Evolutionary conservation across 768 basidiomycete species (phyloP).

Genomic region (Xerocomus brunneocitrinus): DNA sequence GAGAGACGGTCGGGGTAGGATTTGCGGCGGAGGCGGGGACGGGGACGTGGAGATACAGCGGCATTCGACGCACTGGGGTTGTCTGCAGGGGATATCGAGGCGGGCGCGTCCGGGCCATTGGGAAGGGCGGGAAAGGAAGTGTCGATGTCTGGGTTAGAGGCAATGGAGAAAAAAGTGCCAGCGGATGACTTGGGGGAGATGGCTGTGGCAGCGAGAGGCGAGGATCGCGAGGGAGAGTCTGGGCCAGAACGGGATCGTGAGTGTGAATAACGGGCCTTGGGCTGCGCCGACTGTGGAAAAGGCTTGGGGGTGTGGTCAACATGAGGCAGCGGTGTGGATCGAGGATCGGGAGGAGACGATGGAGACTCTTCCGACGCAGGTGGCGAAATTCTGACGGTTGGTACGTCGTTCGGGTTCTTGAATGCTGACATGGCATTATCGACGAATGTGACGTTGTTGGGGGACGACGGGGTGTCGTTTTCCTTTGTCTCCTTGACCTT

Average conservation of each 20-base stretch:
- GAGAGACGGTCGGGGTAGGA: constrained; percentile 26
- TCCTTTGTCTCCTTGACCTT: constrained; percentile 14
- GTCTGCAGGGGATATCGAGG: not conserved
- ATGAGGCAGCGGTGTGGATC: constrained; percentile 5
- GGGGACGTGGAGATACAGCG: not conserved
- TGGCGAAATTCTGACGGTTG: constrained; percentile 15
- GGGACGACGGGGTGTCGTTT: not conserved
- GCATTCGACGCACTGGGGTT: not conserved
- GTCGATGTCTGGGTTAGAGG: constrained; percentile 18
- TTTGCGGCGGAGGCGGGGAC: constrained; percentile 11
- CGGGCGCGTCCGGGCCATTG: not conserved
- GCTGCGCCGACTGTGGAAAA: constrained; percentile 4
- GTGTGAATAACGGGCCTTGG: constrained; percentile 2
- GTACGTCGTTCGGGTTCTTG: constrained; percentile 1
- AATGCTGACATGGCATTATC: constrained; percentile 6
- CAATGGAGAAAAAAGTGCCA: constrained; percentile 23
- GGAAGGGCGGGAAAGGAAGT: not conserved
- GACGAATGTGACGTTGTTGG: constrained; percentile 10
- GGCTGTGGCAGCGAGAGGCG: constrained; percentile 7
- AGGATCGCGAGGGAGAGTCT: constrained; percentile 13
- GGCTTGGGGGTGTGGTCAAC: not conserved
- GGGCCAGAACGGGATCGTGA: constrained; percentile 15
- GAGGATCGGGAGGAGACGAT: not conserved
- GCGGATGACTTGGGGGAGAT: constrained; percentile 28
- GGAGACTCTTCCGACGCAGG: constrained; percentile 3